A percentile compares a stretch with the other conserved stretches of the same genome.
Evolutionary conservation across 345 rosid species (phyloP).

Genomic region (Ailanthus altissimus): DNA sequence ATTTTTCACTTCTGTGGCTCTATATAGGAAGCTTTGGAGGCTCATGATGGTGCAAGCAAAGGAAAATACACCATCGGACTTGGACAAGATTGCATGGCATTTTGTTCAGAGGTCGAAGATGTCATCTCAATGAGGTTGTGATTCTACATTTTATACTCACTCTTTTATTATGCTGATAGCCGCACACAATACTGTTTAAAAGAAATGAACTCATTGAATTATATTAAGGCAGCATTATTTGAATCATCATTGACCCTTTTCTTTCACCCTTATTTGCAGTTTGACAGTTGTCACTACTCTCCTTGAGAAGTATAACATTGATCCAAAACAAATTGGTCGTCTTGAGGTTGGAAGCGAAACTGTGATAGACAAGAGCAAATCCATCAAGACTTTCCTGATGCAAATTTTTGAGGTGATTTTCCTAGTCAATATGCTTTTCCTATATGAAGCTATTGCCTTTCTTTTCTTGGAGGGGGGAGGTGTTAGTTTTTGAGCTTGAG

Average conservation of each 20-base stretch:
- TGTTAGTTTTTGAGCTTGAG: neutral
- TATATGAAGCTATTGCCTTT: neutral
- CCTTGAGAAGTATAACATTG: slow-evolving; percentile 84
- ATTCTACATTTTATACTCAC: neutral
- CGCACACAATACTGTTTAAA: neutral
- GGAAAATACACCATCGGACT: slow-evolving; percentile 99
- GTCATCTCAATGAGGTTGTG: slow-evolving; percentile 95
- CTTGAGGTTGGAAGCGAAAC: slow-evolving; percentile 99
- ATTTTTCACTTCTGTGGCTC: neutral
- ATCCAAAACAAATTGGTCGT: slow-evolving; percentile 94
- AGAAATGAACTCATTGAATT: neutral
- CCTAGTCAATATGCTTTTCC: slow-evolving; percentile 6
- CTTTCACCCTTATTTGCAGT: slow-evolving; percentile 39
- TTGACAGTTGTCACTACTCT: slow-evolving; percentile 88
- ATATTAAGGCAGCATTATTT: neutral
- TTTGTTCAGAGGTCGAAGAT: slow-evolving; percentile 98
- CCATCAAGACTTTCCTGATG: slow-evolving; percentile 98
- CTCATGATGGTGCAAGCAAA: slow-evolving; percentile 94
- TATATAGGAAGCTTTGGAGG: slow-evolving; percentile 84
- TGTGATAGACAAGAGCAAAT: slow-evolving; percentile 98
- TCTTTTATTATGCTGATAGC: slow-evolving; percentile 5
- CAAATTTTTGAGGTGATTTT: slow-evolving; percentile 87
- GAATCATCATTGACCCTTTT: slow-evolving; percentile 12
- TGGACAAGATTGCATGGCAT: slow-evolving; percentile 97
- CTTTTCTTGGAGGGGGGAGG: neutral